A percentile compares a stretch with the other conserved stretches of the same genome.
phyloP scores from a whole-genome alignment of 768 basidiomycete genomes.

The Symmetrospora coprosmae region DNA sequence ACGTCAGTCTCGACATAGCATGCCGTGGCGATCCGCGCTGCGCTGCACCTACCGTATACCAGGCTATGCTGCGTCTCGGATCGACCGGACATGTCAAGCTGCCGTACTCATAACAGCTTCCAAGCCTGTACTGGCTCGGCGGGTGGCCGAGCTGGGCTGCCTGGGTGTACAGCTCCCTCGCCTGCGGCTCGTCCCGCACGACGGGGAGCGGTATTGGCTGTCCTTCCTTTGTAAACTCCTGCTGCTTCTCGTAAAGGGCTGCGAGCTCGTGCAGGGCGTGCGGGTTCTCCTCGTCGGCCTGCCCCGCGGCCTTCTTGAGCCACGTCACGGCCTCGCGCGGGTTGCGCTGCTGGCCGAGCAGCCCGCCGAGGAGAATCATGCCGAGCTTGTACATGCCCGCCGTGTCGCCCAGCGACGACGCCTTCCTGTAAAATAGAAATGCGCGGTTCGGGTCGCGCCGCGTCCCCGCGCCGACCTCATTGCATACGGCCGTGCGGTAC shows the following conservation, averaged over 20 bases:
- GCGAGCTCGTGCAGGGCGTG: conserved; percentile 54
- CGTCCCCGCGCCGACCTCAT: conserved; percentile 95
- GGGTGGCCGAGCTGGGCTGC: conserved; percentile 87
- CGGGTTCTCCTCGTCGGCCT: conserved; percentile 95
- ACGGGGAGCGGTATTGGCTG: conserved; percentile 47
- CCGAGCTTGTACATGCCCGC: conserved; percentile 99
- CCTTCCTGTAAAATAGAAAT: conserved; percentile 89
- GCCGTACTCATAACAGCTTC: conserved; percentile 89
- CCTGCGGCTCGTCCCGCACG: conserved; percentile 63
- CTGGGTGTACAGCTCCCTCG: conserved; percentile 72
- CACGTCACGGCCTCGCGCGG: conserved; percentile 83
- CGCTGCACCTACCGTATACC: conserved; percentile 62
- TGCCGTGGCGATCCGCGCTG: not conserved
- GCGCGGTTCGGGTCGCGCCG: conserved; percentile 74
- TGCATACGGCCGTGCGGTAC: conserved; percentile 95
- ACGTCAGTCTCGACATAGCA: no score
- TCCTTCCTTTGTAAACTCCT: conserved; percentile 20
- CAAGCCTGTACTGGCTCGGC: conserved; percentile 86
- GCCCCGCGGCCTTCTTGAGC: conserved; percentile 85
- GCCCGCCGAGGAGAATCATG: conserved; percentile 81
- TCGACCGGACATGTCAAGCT: conserved; percentile 76
- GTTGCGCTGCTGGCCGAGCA: conserved; percentile 67
- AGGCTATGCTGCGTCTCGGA: conserved; percentile 83
- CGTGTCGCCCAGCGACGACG: conserved; percentile 87
- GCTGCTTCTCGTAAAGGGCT: conserved; percentile 50